Evolutionary conservation across 2,329 filamentous ascomycete genomes (phyloP).

Genomic region (Venturia oleaginea): DNA sequence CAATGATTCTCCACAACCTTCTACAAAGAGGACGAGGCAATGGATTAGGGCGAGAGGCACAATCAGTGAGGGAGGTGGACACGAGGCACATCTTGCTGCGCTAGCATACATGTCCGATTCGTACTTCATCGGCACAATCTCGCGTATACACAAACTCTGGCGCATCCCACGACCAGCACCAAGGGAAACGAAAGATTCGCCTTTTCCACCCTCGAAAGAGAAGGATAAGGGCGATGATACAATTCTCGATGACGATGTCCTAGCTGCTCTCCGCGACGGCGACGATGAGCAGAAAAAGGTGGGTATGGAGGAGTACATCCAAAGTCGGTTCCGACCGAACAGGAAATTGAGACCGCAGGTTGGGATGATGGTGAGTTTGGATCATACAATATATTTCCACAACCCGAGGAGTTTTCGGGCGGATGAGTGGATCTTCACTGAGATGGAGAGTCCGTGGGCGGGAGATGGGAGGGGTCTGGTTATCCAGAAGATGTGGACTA

Average conservation of each 20-base stretch:
- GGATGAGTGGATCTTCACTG: slow-evolving; percentile 67
- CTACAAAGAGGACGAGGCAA: slow-evolving; percentile 54
- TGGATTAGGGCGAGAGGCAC: slow-evolving; percentile 68
- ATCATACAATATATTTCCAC: slow-evolving; percentile 56
- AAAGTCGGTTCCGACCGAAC: not conserved
- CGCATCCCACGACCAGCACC: slow-evolving; percentile 48
- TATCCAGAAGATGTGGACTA: slow-evolving; percentile 62
- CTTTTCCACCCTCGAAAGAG: not conserved
- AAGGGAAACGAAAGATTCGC: not conserved
- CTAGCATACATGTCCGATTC: slow-evolving; percentile 89
- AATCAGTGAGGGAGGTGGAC: slow-evolving; percentile 65
- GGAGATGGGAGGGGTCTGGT: slow-evolving; percentile 71
- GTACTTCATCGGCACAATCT: slow-evolving; percentile 86
- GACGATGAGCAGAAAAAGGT: not conserved
- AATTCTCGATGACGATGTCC: slow-evolving; percentile 22
- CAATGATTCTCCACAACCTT: slow-evolving; percentile 39
- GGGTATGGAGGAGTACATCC: not conserved
- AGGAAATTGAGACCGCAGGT: slow-evolving; percentile 44
- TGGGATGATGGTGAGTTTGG: slow-evolving; percentile 79
- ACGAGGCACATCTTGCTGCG: slow-evolving; percentile 73
- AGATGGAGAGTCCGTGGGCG: slow-evolving; percentile 74
- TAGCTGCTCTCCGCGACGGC: slow-evolving; percentile 1
- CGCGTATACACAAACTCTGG: slow-evolving; percentile 72
- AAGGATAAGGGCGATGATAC: slow-evolving; percentile 15
- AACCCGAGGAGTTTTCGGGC: slow-evolving; percentile 40